Evolutionary conservation across 768 basidiomycete genomes (phyloP), one percentile per base, ranked within the genome.

Genomic region (Clavulina sp.): DNA sequence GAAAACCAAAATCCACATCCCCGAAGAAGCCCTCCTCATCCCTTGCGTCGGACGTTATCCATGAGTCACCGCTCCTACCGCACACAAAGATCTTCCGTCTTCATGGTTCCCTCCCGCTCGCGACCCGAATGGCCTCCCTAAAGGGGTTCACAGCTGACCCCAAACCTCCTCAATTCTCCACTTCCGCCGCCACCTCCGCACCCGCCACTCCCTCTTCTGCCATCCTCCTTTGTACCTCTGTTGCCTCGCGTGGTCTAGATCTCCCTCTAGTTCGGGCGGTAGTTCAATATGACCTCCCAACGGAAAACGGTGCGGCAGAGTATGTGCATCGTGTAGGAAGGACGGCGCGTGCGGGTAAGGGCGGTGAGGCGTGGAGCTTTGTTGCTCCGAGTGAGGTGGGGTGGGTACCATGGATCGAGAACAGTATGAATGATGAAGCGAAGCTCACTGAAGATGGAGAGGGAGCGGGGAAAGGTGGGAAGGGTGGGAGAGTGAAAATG

Each of bases 211-310:
- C 34, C 19, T 63, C 66, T 0, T 74, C 78, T 3, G 80, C 91
- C 1, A 73, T 99, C 47, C 73, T 99, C 3, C 72, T 97, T 41
- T 96, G 92, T 63, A 99, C 95, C 1, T 93, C 89, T 5, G 92
- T 99, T 49, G 95, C 95, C 2, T 91, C 95, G n/a, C 87, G 95
- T 62, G 95, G 95, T 61, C 75, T 99, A 24, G 93, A 97, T 66
- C 70, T 99, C 26, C 91, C 91, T 4, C 73, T 85, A n/a, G 91
- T 97, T 4, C 80, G 83, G 32, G 85, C 87, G 2, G 91, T 99
- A 55, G 68, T 97, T 30, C 95, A 99, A 61, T 95, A 95, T 60
- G 95, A 99, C 63, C 75, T 97, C 21, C 93, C 95, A 0, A 97
- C 95, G 0, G 95, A 99, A 69, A 86, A 91, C 18, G 93, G 95